Evolutionary conservation across 768 basidiomycete genomes (phyloP).

Genomic region (Tricholoma flavovirens): DNA sequence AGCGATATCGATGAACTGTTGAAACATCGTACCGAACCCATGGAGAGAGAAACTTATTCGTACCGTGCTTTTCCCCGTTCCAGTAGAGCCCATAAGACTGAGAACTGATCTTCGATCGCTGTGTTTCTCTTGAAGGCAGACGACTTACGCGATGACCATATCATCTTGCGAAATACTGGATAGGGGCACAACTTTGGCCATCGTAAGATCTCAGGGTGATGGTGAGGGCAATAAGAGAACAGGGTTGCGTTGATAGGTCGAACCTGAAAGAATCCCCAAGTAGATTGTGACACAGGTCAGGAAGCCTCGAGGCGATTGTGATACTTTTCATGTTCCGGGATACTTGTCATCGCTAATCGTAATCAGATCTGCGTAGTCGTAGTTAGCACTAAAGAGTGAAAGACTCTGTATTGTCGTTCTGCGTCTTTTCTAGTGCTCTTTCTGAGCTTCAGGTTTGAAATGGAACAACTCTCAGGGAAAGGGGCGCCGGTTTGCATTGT

Average conservation of each 20-base stretch:
- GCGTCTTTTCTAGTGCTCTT: too few relatives aligned
- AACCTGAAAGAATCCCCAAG: neutral
- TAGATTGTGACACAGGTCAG: neutral
- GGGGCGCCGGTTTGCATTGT: too few relatives aligned
- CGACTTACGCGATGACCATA: neutral
- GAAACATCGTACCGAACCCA: neutral
- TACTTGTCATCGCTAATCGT: neutral
- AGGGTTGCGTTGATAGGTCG: neutral
- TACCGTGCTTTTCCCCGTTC: constrained; percentile 9
- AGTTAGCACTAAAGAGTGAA: neutral
- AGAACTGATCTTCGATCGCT: neutral
- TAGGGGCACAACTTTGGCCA: neutral
- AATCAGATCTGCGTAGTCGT: neutral
- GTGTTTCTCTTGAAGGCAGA: too few relatives aligned
- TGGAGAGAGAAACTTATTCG: neutral
- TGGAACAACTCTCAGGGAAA: too few relatives aligned
- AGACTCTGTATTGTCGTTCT: too few relatives aligned
- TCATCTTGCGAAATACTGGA: neutral
- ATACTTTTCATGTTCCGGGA: neutral
- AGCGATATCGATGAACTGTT: constrained; percentile 2
- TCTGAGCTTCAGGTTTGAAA: too few relatives aligned
- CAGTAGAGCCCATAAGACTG: constrained; percentile 10
- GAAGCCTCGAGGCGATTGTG: neutral
- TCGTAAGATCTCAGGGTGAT: neutral
- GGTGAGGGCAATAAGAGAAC: neutral